These are phyloP conservation scores for Lotus japonicus DNA, from an alignment of 306 rosid genomes.

Conservation along the genomic window DNA sequence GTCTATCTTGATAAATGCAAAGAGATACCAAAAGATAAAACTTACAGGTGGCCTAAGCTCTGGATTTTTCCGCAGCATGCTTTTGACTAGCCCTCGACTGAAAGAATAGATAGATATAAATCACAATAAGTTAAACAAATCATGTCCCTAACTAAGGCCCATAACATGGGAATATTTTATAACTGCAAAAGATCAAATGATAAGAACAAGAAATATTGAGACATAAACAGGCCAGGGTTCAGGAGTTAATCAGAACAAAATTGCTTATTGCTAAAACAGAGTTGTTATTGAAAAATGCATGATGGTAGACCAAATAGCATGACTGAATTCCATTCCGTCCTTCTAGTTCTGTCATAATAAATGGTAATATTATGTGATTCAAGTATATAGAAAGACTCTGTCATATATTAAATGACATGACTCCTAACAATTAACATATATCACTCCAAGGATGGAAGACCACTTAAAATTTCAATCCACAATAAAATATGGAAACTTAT, in stretches of 20 bases:
- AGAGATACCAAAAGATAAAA: conserved; percentile 13
- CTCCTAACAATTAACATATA: neutral
- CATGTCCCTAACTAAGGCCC: neutral
- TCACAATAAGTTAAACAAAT: conserved; percentile 9
- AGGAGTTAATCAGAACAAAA: neutral
- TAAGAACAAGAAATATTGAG: neutral
- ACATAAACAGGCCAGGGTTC: neutral
- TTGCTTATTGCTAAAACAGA: no score
- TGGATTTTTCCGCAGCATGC: conserved; percentile 96
- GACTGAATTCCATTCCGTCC: conserved; percentile 1
- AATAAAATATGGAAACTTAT: neutral
- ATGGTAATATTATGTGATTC: neutral
- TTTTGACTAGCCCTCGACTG: conserved; percentile 92
- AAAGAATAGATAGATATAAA: conserved; percentile 21
- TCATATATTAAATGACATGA: neutral
- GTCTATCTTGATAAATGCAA: neutral
- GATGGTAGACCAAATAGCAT: neutral
- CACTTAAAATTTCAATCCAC: neutral
- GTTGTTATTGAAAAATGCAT: no score
- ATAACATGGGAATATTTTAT: neutral
- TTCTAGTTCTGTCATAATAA: conserved; percentile 4
- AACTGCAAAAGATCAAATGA: neutral
- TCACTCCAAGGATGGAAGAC: neutral
- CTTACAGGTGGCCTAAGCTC: conserved; percentile 95
- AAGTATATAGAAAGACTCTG: neutral